Evolutionary conservation across 108 stramenopile genomes (phyloP), one percentile per base, ranked within the genome.

Genomic region (Cyclotella distinguenda): DNA sequence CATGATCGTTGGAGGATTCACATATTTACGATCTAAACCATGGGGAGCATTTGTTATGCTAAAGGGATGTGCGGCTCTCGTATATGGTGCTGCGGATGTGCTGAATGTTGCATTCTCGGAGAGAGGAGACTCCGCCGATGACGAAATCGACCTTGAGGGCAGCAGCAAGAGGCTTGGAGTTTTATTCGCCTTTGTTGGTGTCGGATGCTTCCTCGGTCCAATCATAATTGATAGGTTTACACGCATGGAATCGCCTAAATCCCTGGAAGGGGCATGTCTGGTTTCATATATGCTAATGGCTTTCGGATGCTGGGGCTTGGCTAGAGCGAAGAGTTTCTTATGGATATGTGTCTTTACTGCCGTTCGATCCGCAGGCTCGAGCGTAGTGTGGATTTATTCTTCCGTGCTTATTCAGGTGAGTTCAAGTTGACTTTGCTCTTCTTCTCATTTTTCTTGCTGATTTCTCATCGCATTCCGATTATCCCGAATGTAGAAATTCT

Each of bases 151-250:
- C 53, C n/a, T 67, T 12, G 51, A 60, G 4, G 56, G 53, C 19
- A 64, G 59, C 27, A 63, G 79, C 22, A 36, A 53, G 27, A 72
- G 80, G 4, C 46, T 90, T 40, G 89, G 89, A 19, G 40, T 80
- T 0, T 42, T 90, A 16, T 90, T 87, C 76, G 81, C 67, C 16
- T 63, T 55, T 21, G 81, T 82, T 47, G 89, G 89, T 16, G 22
- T 84, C 8, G 89, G 89, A 12, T 87, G 89, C 47, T 51, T 90
- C 18, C 0, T 87, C 10, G 86, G 86, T 16, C 86, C 89, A 3
- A 15, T 87, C 7, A 18, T 82, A 3, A 31, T 54, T 25, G 84
- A 90, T 16, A 50, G 33, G 12, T 81, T 72, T 49, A 78, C 83
- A 9, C 42, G 80, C 25, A 70, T 81, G 68, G 68, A 85, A 13